Evolutionary conservation across 1,284 basidiomycete species (phyloP).

Genomic region (Microstroma glucosiphilum): DNA sequence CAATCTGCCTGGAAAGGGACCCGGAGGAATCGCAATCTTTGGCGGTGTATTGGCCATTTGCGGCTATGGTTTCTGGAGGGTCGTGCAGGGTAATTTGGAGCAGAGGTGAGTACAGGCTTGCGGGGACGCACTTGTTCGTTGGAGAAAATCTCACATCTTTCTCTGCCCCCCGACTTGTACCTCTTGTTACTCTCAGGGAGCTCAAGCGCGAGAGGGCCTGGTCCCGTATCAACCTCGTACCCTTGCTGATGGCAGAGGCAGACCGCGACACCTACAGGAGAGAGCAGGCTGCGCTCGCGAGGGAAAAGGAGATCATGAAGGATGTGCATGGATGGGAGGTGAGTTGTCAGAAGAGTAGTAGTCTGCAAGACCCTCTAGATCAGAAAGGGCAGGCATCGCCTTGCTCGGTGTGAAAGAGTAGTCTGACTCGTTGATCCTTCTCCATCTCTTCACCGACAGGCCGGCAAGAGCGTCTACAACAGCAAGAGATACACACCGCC

Average conservation of each 20-base stretch:
- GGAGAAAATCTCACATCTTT: constrained; percentile 5
- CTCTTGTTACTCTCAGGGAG: constrained; percentile 61
- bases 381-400: neutral
- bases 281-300: constrained; percentile 66
- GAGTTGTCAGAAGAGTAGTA: constrained; percentile 18
- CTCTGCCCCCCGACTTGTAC: constrained; percentile 8
- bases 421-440: neutral
- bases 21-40: constrained; percentile 78
- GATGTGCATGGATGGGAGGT: constrained; percentile 75
- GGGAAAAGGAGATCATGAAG: constrained; percentile 92
- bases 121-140: neutral
- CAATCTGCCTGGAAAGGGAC: constrained; percentile 86
- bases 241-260: constrained; percentile 76
- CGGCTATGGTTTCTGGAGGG: constrained; percentile 83
- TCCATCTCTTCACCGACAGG: constrained; percentile 52
- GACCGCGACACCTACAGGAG: constrained; percentile 85
- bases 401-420: neutral
- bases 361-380: too few species aligned
- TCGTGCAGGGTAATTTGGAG: constrained; percentile 85
- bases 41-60: constrained; percentile 76
- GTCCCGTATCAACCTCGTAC: constrained; percentile 92
- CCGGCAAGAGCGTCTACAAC: constrained; percentile 79
- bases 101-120: constrained; percentile 64
- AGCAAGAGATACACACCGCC: constrained; percentile 68
- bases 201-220: constrained; percentile 86